phyloP scores from a whole-genome alignment of 495 filamentous ascomycete species.

The Podospora didyma region DNA sequence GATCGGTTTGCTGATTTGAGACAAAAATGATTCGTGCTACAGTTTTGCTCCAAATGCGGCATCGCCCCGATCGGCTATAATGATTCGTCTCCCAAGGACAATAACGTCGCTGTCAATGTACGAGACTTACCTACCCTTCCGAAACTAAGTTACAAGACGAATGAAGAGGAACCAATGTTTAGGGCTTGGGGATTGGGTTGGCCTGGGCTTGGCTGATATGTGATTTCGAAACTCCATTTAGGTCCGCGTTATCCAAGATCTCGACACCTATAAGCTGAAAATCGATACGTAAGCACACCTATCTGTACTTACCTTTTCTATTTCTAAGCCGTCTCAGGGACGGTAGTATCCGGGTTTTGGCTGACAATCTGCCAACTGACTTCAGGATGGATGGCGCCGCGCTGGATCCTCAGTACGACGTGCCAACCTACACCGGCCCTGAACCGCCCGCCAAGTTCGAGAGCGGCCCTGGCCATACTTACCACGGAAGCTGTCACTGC shows the following conservation, averaged over 20 bases:
- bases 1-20: too few relatives aligned
- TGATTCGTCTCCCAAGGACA: not conserved
- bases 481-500: conserved; percentile 51
- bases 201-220: not conserved
- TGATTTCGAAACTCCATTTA: too few relatives aligned
- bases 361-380: too few relatives aligned
- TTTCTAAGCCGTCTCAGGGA: too few relatives aligned
- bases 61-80: conserved; percentile 22
- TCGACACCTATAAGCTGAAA: conserved; percentile 34
- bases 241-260: conserved; percentile 28
- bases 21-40: not conserved
- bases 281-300: conserved; percentile 24
- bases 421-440: conserved; percentile 33
- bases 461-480: conserved; percentile 27
- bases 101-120: conserved; percentile 22
- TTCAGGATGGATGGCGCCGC: conserved; percentile 36
- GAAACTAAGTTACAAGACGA: too few relatives aligned
- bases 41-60: conserved; percentile 45
- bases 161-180: too few relatives aligned
- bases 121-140: too few relatives aligned
- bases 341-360: too few relatives aligned
- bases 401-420: conserved; percentile 23
- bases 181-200: not conserved
- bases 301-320: too few relatives aligned
- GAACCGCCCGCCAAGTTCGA: conserved; percentile 35